Base-by-base conservation (phyloP, 2,329 filamentous ascomycete species). In the Cryphonectria japonica region DNA sequence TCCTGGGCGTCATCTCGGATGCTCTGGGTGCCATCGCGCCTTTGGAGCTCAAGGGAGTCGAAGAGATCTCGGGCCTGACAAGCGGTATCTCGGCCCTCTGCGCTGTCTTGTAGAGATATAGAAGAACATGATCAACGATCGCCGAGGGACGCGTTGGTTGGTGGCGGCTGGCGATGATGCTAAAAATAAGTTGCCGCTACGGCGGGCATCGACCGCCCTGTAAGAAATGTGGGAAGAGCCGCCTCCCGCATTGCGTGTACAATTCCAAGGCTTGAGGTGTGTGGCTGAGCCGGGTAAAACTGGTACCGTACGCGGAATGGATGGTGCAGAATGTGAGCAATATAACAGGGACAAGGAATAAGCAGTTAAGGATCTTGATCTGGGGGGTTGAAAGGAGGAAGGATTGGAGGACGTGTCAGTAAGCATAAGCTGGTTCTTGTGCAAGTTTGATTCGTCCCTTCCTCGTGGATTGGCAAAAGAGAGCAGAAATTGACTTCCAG, bases 231-330 rank as follows among this genome's bases (percentile, higher is more conserved):
- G 52, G 66, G 26, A 43, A 43, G 66, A 43, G 54, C 54, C 39
- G 66, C 32, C n/a, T 46, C n/a, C 41, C 9, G 66, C 66, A 60
- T 67, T 67, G 66, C 66, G 66, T 54, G 66, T 39, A 9, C 34
- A 43, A 39, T 29, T 13, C 29, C 32, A 13, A 16, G 22, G 2
- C 29, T 11, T 34, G 43, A n/a, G 5, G 37, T 41, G 63, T 66
- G 63, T 66, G 63, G 63, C 63, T 66, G 63, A 66, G 63, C 41
- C 43, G 13, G 50, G 9, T 29, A 59, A 62, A 14, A 34, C 13
- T 43, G 61, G 61, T n/a, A 64, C 19, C 6, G 19, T n/a, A 39
- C 6, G 13, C 61, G 61, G 37, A 11, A 11, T 61, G 6, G 22
- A n/a, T 37, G 34, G 14, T 37, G 57, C 13, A 59, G 26, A 9